Base-by-base conservation (phyloP, 148 eudicot genomes). In the Salicornia ramosissima region DNA sequence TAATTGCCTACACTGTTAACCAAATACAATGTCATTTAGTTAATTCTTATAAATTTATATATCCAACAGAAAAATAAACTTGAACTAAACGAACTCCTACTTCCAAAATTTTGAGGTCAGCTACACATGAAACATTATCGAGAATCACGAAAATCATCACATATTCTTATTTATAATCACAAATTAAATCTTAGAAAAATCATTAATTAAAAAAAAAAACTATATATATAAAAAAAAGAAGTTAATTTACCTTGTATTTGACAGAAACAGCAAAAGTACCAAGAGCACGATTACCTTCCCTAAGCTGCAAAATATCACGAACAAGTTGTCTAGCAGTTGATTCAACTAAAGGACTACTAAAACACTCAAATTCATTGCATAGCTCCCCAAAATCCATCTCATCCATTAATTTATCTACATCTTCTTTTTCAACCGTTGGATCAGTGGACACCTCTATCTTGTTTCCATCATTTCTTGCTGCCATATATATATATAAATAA, bases 251-350 rank as follows among this genome's bases (percentile, higher is more conserved):
- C 97, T 86, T 91, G 70, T 94, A 94, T 42, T 80, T 87, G 79
- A 91, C 99, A 64, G 89, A 82, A 65, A 81, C 73, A 26, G 99
- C 99, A 78, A 64, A 91, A 31, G 86, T 87, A 54, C 91, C 91
- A 53, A 94, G 86, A 51, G 99, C 96, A 24, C 99, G 99, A 74
- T 94, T 91, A 56, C 87, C 89, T 75, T 89, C 76, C 12, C 99
- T 86, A 45, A 94, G 90, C 77, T 94, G 85, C 58, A 94, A 80
- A 78, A 94, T 94, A 60, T 94, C 99, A n/a, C 99, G 91, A 0
- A 66, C 99, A 70, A 94, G 93, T 76, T 88, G 97, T 73, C 96
- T 81, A n/a, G 99, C 99, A 2, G 90, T 88, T 47, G 99, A 88
- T 81, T 94, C 97, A 24, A 94, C 91, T 21, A 78, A 69, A 6